These are phyloP conservation scores for Cercospora berteroae DNA, from an alignment of 2,329 filamentous ascomycete species.

Conservation along the genomic window DNA sequence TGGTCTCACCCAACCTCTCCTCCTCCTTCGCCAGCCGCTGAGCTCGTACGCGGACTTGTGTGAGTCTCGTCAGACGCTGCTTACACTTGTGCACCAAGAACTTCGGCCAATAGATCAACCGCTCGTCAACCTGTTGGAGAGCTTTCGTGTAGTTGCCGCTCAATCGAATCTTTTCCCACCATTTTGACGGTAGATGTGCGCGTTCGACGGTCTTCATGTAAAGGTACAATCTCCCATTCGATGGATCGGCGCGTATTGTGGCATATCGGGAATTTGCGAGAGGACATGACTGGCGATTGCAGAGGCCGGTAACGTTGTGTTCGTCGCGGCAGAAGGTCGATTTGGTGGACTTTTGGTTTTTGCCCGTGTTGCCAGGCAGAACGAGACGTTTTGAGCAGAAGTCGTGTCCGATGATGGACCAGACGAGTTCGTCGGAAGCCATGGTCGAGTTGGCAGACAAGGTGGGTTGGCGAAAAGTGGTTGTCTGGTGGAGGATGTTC, in stretches of 20 bases:
- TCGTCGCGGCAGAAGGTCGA: slow-evolving; percentile 94
- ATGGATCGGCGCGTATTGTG: slow-evolving; percentile 78
- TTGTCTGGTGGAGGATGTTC: background rate
- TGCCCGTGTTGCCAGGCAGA: slow-evolving; percentile 39
- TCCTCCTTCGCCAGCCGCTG: slow-evolving; percentile 83
- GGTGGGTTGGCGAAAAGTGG: background rate
- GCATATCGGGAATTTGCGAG: slow-evolving; percentile 91
- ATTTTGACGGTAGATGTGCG: slow-evolving; percentile 79
- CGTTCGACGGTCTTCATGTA: slow-evolving; percentile 97
- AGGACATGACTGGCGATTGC: slow-evolving; percentile 83
- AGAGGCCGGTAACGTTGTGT: slow-evolving; percentile 58
- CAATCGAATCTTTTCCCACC: slow-evolving; percentile 92
- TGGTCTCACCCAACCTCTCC: slow-evolving; percentile 79
- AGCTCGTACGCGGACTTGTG: slow-evolving; percentile 79
- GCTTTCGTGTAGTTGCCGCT: slow-evolving; percentile 89
- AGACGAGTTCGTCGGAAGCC: slow-evolving; percentile 95
- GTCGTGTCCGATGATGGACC: slow-evolving; percentile 93
- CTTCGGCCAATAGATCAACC: slow-evolving; percentile 90
- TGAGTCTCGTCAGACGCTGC: slow-evolving; percentile 86
- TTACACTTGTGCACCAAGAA: slow-evolving; percentile 94
- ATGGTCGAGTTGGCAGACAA: slow-evolving; percentile 46
- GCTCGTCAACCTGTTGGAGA: slow-evolving; percentile 79
- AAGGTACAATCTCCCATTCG: slow-evolving; percentile 81
- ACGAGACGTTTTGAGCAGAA: slow-evolving; percentile 96
- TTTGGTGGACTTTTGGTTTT: slow-evolving; percentile 66